Conservation (phyloP, 768 basidiomycete species). For the Collybia nuda region DNA sequence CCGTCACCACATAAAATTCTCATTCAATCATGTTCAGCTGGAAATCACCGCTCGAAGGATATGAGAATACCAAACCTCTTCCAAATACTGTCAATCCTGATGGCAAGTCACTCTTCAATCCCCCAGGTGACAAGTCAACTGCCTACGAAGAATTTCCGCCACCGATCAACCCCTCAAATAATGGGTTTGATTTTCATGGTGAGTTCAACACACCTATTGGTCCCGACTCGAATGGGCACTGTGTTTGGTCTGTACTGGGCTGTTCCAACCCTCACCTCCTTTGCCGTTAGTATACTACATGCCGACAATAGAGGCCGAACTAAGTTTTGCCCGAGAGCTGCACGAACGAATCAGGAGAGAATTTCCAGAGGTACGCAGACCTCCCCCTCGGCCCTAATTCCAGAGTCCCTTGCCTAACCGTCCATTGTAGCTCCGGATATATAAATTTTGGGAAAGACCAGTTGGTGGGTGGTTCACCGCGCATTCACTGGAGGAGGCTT, state of each 20-base stretch:
- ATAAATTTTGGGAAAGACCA: constrained; percentile 60
- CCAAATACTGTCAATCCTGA: constrained; percentile 48
- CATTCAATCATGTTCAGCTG: constrained; percentile 11
- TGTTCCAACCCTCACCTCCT: background rate
- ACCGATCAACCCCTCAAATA: constrained; percentile 51
- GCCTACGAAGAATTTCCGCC: constrained; percentile 55
- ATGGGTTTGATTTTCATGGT: constrained; percentile 78
- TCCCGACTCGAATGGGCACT: background rate
- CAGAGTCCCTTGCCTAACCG: constrained; percentile 2
- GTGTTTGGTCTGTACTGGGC: background rate
- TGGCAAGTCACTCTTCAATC: constrained; percentile 56
- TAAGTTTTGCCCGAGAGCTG: constrained; percentile 50
- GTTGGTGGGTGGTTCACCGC: constrained; percentile 45
- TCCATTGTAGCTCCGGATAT: constrained; percentile 52
- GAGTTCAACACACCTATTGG: constrained; percentile 19
- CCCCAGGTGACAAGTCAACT: constrained; percentile 41
- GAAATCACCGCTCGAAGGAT: constrained; percentile 36
- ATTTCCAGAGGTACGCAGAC: constrained; percentile 58
- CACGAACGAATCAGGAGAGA: constrained; percentile 61
- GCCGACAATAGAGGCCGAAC: constrained; percentile 39
- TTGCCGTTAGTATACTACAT: constrained; percentile 59
- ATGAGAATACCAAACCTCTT: constrained; percentile 38
- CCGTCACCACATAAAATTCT: background rate
- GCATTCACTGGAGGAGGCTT: background rate
- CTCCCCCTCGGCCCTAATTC: background rate